Base-by-base conservation (phyloP, 768 basidiomycete species). In the Hebeloma cylindrosporum region DNA sequence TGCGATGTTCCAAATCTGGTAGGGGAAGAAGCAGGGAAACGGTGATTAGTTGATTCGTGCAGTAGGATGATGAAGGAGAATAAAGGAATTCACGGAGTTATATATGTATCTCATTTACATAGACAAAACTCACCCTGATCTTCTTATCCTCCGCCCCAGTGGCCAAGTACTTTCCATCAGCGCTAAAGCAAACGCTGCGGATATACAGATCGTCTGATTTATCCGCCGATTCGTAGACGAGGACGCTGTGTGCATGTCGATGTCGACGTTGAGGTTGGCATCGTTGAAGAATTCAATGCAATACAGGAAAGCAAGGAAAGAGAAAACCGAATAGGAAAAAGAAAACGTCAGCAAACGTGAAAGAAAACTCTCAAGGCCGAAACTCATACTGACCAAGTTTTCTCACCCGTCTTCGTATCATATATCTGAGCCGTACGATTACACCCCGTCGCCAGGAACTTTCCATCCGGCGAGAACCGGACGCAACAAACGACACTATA, bases 121-220 rank as follows among this genome's bases (percentile, higher is more conserved):
- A n/a, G n/a, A n/a, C n/a, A n/a, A n/a, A n/a, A n/a, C n/a, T n/a
- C n/a, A n/a, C 93, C 56, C 95, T 74, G 58, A 98, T 93, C 60
- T 88, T 84, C 48, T 89, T 83, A 69, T 98, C 95, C 65, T 98
- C 95, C 0, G 93, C 93, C 9, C 95, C 95, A 1, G 95, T 97
- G 22, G 95, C 95, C 27, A 98, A 79, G 52, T 74, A 85, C 61
- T 91, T 92, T 25, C 95, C 94, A 63, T 99, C 93, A 5, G 91
- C 88, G 39, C 91, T 94, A 69, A 96, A 96, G 50, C 88, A 80
- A 13, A 96, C 94, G 58, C 93, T 95, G 58, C 94, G 92, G 45
- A 77, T 95, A 65, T 98, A 98, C 52, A 95, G 66, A 64, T 96
- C 93, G 30, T 87, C 88, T 18, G 79, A 72, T 58, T 86, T 85